phyloP scores from a whole-genome alignment of 306 rosid genomes.

The Gillenia trifoliata region DNA sequence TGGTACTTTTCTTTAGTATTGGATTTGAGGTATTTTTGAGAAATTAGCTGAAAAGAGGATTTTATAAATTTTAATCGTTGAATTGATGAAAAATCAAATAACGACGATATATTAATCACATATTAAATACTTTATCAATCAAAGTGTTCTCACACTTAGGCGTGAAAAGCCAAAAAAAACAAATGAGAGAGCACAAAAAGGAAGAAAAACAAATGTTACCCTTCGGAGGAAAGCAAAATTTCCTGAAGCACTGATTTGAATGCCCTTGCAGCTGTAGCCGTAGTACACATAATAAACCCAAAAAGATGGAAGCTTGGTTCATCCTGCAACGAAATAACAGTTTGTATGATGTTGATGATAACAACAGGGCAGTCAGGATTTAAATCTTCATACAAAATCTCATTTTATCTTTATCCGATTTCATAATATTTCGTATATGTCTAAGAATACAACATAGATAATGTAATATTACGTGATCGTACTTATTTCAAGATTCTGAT shows the following conservation, averaged over 20 bases:
- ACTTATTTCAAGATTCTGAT: not conserved
- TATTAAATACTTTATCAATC: no score
- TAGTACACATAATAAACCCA: conserved; percentile 16
- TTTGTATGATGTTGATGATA: not conserved
- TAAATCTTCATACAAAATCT: not conserved
- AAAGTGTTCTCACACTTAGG: no score
- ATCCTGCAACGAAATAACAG: conserved; percentile 5
- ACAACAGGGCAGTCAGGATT: not conserved
- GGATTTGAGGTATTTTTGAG: no score
- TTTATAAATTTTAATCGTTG: no score
- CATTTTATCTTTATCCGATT: not conserved
- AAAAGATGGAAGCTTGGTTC: conserved; percentile 28
- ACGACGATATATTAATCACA: no score
- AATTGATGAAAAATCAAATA: no score
- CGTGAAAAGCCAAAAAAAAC: not conserved
- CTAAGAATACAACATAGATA: no score
- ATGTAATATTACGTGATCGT: no score
- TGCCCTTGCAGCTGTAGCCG: conserved; percentile 28
- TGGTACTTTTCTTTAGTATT: no score
- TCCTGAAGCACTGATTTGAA: conserved; percentile 24
- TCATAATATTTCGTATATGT: no score
- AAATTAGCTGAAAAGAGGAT: no score
- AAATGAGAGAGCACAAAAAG: no score
- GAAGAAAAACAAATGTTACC: not conserved
- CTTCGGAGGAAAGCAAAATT: conserved; percentile 24